These are phyloP conservation scores for Viscum album DNA, from an alignment of 177 flowering plant genomes.

Conservation along the genomic window DNA sequence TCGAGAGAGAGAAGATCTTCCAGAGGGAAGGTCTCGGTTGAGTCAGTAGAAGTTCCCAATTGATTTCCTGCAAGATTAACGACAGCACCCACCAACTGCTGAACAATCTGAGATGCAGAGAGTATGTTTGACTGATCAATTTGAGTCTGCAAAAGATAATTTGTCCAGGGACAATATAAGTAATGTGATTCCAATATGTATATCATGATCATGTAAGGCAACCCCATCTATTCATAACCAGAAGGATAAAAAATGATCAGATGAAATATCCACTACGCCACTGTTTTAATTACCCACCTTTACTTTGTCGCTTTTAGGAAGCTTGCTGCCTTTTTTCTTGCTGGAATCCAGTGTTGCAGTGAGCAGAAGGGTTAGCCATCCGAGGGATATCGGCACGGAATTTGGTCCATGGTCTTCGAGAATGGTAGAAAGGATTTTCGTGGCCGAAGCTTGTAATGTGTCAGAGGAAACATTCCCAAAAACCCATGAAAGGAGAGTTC, in stretches of 20 bases:
- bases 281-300: conserved; percentile 34
- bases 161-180: no score
- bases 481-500: conserved; percentile 69
- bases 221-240: no score
- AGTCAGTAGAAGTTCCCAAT: conserved; percentile 26
- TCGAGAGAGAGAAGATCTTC: conserved; percentile 70
- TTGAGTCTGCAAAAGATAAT: conserved; percentile 59
- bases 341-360: conserved; percentile 39
- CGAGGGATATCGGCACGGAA: conserved; percentile 82
- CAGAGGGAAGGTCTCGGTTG: conserved; percentile 44
- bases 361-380: conserved; percentile 70
- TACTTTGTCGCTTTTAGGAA: conserved; percentile 48
- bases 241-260: neutral
- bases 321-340: conserved; percentile 45
- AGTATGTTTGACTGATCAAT: conserved; percentile 62
- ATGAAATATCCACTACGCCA: no score
- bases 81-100: conserved; percentile 62
- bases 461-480: conserved; percentile 54
- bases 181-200: no score
- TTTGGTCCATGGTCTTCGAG: conserved; percentile 82
- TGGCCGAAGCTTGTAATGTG: conserved; percentile 46
- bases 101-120: conserved; percentile 44
- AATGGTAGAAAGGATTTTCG: conserved; percentile 56
- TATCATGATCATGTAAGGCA: no score
- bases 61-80: conserved; percentile 65